Percentiles rank a stretch among this genome's conserved stretches.
phyloP scores from a whole-genome alignment of 164 flowering plant genomes.

The Vitis rupestris region DNA sequence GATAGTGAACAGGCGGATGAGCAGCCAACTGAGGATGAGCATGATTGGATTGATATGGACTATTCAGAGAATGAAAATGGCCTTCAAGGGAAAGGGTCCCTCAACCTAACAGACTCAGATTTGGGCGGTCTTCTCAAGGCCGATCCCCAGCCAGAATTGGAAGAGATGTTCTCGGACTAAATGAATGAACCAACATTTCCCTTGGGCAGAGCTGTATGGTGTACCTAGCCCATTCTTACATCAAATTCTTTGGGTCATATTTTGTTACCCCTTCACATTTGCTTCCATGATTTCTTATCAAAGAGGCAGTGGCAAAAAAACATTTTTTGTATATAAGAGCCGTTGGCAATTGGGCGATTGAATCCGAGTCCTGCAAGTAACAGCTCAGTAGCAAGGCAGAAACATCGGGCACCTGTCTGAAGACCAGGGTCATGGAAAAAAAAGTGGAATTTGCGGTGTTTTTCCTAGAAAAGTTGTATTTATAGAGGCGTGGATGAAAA shows the following conservation, averaged over 20 bases:
- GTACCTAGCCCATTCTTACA: slow-evolving; percentile 15
- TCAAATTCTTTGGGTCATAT: slow-evolving; percentile 21
- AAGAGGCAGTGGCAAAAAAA: neutral
- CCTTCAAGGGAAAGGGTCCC: slow-evolving; percentile 19
- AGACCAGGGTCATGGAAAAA: no score
- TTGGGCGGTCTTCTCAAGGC: slow-evolving; percentile 19
- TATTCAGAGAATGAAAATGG: slow-evolving; percentile 34
- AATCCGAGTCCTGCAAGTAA: no score
- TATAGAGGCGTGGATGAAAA: neutral
- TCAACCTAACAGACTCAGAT: slow-evolving; percentile 27
- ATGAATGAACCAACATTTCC: neutral
- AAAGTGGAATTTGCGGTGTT: no score
- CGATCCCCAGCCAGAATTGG: slow-evolving; percentile 55
- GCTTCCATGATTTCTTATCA: neutral
- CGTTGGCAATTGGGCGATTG: neutral
- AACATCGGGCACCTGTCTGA: no score
- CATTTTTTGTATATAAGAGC: neutral
- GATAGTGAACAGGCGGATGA: slow-evolving; percentile 27
- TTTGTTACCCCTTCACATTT: neutral
- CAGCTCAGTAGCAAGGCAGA: no score
- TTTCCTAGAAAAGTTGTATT: no score
- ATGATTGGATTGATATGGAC: slow-evolving; percentile 50
- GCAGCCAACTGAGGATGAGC: slow-evolving; percentile 45
- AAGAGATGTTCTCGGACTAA: slow-evolving; percentile 70
- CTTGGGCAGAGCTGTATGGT: neutral